Conservation (phyloP, 345 rosid genomes). For the Salix caprea region DNA sequence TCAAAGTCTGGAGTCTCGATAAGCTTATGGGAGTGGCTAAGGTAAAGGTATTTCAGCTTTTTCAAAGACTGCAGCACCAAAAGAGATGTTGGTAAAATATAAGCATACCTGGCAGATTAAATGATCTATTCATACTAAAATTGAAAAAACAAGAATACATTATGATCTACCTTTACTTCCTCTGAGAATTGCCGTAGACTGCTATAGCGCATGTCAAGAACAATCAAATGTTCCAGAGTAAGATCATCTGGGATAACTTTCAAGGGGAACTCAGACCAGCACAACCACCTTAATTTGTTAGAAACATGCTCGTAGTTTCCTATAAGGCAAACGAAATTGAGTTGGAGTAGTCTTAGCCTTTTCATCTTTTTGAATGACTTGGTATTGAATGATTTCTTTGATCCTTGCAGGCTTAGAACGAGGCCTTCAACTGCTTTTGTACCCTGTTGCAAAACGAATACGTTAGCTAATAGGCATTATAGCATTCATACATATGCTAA, state of each 20-base stretch:
- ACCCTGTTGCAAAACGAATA: conserved; percentile 11
- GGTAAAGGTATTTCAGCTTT: conserved; percentile 17
- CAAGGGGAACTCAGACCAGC: conserved; percentile 2
- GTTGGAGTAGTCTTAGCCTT: conserved; percentile 16
- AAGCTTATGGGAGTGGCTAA: conserved; percentile 6
- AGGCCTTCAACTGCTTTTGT: conserved; percentile 23
- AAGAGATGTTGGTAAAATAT: neutral
- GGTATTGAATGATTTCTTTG: neutral
- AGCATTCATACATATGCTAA: neutral
- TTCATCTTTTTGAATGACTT: conserved; percentile 17
- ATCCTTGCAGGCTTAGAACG: neutral
- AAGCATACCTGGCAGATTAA: neutral
- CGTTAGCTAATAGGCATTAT: neutral
- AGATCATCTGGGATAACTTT: conserved; percentile 1
- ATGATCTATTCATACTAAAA: neutral
- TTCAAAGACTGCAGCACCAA: conserved; percentile 1
- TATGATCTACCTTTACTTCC: neutral
- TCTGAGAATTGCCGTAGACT: neutral
- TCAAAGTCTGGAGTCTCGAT: conserved; percentile 7
- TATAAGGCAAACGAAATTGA: neutral
- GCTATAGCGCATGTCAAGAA: conserved; percentile 10
- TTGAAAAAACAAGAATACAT: neutral
- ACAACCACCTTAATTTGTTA: conserved; percentile 18
- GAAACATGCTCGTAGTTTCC: conserved; percentile 2
- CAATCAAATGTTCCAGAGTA: conserved; percentile 1